Percentiles rank a stretch among this genome's conserved stretches.
phyloP scores from a whole-genome alignment of 2,329 filamentous ascomycete species.

The Triangularia setosa region DNA sequence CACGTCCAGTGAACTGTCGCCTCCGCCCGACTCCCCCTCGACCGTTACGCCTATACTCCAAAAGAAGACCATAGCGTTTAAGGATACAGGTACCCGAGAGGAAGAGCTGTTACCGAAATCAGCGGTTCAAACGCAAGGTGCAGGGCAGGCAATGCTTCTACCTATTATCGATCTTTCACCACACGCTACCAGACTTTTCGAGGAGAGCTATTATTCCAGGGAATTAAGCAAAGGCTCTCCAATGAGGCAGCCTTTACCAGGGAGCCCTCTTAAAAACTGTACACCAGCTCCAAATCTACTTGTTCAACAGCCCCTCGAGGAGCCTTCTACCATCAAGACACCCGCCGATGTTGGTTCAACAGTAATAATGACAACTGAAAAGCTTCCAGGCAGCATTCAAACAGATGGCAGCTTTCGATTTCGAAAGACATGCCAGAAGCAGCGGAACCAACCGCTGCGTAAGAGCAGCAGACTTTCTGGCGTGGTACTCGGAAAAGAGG shows the following conservation, averaged over 20 bases:
- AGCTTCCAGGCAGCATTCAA: constrained; percentile 4
- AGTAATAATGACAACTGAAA: neutral
- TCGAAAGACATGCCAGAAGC: constrained; percentile 8
- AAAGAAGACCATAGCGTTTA: neutral
- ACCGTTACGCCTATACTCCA: neutral
- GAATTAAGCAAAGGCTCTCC: neutral
- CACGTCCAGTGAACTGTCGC: neutral
- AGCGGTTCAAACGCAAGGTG: neutral
- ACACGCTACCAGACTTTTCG: neutral
- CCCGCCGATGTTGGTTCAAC: neutral
- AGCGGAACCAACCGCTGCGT: neutral
- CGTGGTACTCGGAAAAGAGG: neutral
- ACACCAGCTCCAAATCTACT: neutral
- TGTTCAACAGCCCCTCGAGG: neutral
- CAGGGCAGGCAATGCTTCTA: neutral
- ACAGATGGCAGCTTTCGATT: constrained; percentile 25
- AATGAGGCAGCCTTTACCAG: neutral
- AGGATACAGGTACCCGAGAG: neutral
- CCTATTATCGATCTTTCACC: neutral
- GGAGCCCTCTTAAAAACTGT: neutral
- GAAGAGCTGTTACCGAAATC: neutral
- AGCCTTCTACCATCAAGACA: neutral
- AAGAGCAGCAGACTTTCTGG: neutral
- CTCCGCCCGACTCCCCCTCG: neutral
- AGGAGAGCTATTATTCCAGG: neutral